Conservation (phyloP, 192 early-diverging fungal genomes). For the Linnemannia exigua region DNA sequence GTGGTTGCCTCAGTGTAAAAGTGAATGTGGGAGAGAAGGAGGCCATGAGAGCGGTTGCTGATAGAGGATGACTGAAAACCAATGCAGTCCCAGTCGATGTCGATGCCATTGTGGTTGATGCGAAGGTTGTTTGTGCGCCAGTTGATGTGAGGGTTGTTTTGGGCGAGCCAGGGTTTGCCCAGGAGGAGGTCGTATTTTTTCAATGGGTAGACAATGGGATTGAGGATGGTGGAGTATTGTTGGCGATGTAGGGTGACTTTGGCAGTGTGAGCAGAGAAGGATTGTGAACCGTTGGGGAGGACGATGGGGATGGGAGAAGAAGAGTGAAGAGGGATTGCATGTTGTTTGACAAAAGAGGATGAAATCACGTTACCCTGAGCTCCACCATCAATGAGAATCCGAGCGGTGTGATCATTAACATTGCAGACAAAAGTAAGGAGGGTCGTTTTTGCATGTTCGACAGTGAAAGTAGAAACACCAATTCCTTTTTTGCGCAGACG, state of each 20-base stretch:
- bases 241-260: not conserved
- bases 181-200: conserved; percentile 33
- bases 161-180: conserved; percentile 26
- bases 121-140: conserved; percentile 30
- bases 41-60: not conserved
- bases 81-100: not conserved
- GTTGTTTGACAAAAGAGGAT: conserved; percentile 9
- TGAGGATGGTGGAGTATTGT: conserved; percentile 1
- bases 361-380: not conserved
- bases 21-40: conserved; percentile 16
- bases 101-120: conserved; percentile 10
- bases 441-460: conserved; percentile 17
- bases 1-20: not conserved
- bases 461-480: no score
- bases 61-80: conserved; percentile 3
- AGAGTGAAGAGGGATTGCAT: not conserved
- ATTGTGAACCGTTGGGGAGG: not conserved
- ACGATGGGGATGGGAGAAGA: conserved; percentile 4
- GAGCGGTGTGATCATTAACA: not conserved
- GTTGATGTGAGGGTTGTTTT: conserved; percentile 24
- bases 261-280: not conserved
- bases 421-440: conserved; percentile 1
- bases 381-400: conserved; percentile 1
- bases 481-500: no score
- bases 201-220: conserved; percentile 23